phyloP scores from a whole-genome alignment of 1,139 yeast genomes.

The Suhomyces bribrorum region DNA sequence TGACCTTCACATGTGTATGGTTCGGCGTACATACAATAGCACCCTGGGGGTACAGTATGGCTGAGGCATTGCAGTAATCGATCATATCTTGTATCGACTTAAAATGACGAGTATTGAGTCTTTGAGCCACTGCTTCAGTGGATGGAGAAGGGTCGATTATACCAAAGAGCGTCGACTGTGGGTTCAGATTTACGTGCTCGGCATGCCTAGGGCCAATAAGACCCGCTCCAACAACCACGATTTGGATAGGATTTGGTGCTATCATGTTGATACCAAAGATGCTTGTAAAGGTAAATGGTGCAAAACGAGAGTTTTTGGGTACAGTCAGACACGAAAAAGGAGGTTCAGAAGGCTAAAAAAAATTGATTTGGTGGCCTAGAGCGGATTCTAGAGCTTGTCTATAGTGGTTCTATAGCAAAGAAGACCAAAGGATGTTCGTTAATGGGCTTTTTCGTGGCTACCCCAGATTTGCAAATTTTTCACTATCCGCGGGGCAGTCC shows the following conservation, averaged over 20 bases:
- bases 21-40: slow-evolving; percentile 46
- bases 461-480: neutral
- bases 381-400: no score
- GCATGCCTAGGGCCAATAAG: slow-evolving; percentile 48
- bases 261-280: slow-evolving; percentile 18
- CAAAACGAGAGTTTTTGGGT: neutral
- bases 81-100: slow-evolving; percentile 30
- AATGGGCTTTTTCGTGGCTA: neutral
- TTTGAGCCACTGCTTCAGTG: slow-evolving; percentile 25
- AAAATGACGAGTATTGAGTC: slow-evolving; percentile 31
- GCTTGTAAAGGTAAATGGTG: neutral
- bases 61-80: slow-evolving; percentile 24
- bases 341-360: no score
- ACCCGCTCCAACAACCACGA: slow-evolving; percentile 42
- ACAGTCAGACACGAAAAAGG: neutral
- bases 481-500: neutral
- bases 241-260: slow-evolving; percentile 18
- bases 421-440: neutral
- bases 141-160: slow-evolving; percentile 37
- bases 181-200: slow-evolving; percentile 29
- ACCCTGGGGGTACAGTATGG: slow-evolving; percentile 32
- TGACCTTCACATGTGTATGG: slow-evolving; percentile 37
- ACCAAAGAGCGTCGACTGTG: slow-evolving; percentile 33
- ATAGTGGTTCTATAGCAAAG: neutral
- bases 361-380: no score